Evolutionary conservation across 129 eudicot genomes (phyloP), one percentile per base, ranked within the genome.

Genomic region (Centrapalus pauciflorus): DNA sequence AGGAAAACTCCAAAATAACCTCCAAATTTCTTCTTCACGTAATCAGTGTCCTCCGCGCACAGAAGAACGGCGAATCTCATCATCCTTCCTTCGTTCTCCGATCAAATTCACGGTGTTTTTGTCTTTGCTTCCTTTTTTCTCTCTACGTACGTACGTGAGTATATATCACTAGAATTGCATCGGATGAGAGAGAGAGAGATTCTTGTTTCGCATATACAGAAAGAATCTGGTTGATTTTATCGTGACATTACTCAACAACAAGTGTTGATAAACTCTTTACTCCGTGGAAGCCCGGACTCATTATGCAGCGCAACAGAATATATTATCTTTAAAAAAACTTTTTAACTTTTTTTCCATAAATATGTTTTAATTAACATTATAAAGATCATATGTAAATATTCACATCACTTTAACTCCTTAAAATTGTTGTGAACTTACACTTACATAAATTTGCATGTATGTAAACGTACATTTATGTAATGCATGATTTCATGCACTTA

Each of bases 1-100:
- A 79, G 77, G 43, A 83, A 89, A 0, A 89, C 96, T 20, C 94
- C 94, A 60, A 78, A 85, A 54, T 89, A 89, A 3, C 96, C 96
- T 46, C 90, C 94, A 51, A 85, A 89, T 45, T 62, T 77, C 43
- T 79, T 83, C 76, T 89, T 89, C 73, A 89, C 85, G 80, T 89
- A 85, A 3, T 89, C 96, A 1, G 84, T 73, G 37, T 89, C 96
- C 4, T 80, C 85, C 3, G 90, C 93, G 32, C 94, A 85, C 4
- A 80, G 77, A 6, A 89, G 79, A 10, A 89, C 87, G 6, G 80
- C 94, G 37, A 60, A 45, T 45, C n/a, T 13, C 52, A 4, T 45
- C 52, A 14, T 45, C 52, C 21, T 45, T 45, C 52, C 34, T 23
- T 56, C 10, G 7, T 55, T 24, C 41, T 57, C 0, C 41, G 63